Evolutionary conservation across 2,329 filamentous ascomycete genomes (phyloP), one percentile per base, ranked within the genome.

Genomic region (Keithomyces neogunnii): DNA sequence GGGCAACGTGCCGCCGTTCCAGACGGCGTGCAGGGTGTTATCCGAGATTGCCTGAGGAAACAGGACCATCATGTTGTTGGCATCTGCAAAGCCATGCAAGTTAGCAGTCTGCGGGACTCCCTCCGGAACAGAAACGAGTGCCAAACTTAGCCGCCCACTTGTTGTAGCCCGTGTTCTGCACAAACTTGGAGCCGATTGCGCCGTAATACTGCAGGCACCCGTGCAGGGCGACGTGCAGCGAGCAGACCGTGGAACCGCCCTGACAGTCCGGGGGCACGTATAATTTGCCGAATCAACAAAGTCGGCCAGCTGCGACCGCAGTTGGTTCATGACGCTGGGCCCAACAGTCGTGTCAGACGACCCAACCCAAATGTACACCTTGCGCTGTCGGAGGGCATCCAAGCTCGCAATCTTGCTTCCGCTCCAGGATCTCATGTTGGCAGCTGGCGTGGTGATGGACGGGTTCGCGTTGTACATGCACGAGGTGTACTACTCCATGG

Each of bases 341-440:
- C 54, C 54, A 9, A 56, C 52, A 33, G 54, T 60, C 6, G 53
- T 52, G 48, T 61, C 60, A 29, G 56, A 52, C n/a, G 59, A 56
- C 28, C 58, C 56, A 5, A 59, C 55, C 33, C 59, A 53, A 31
- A 61, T 43, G 33, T 58, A 59, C 8, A 61, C 54, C 5, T 55
- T 52, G 19, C 59, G 49, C n/a, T 45, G 30, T n/a, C 35, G 19
- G 4, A 56, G 44, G 38, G 52, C 52, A 7, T 30, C 36, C 13
- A 52, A 10, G 32, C 28, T 11, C 35, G 50, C 54, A 36, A 56
- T 56, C 32, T 56, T 7, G n/a, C 31, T 49, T 5, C 52, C 54
- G 31, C 52, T 56, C 52, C 54, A 56, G 8, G 49, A 10, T 11
- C 45, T 47, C 54, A 56, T 52, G 33, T 56, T 52, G 30, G 42